Conservation (phyloP, 2,329 filamentous ascomycete genomes). For the Epichloe aotearoae region DNA sequence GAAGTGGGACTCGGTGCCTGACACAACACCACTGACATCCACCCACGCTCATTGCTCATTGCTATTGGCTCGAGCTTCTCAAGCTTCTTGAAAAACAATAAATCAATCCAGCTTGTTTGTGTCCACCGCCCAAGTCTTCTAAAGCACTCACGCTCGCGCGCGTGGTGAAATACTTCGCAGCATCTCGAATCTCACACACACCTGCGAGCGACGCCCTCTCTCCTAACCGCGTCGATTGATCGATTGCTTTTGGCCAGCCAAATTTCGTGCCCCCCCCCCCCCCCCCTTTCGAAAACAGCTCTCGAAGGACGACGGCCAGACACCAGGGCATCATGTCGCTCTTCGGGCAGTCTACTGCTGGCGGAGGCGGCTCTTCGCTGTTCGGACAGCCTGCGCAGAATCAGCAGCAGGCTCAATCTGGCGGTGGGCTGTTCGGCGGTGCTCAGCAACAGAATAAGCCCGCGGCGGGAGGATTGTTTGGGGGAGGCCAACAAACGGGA, state of each 20-base stretch:
- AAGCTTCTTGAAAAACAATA: slow-evolving; percentile 3
- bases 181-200: not conserved
- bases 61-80: slow-evolving; percentile 22
- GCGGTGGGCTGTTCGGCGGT: slow-evolving; percentile 6
- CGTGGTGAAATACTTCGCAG: not conserved
- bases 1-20: not conserved
- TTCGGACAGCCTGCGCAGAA: slow-evolving; percentile 17
- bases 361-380: slow-evolving; percentile 7
- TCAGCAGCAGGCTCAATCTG: slow-evolving; percentile 6
- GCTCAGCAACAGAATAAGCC: slow-evolving; percentile 4
- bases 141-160: not conserved
- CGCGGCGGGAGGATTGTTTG: slow-evolving; percentile 5
- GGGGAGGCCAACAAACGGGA: slow-evolving; percentile 3
- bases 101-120: not conserved
- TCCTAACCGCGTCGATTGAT: not conserved
- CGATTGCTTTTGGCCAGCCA: not conserved
- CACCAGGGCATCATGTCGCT: slow-evolving; percentile 18
- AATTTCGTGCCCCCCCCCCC: too few species aligned
- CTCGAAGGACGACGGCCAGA: not conserved
- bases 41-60: not conserved
- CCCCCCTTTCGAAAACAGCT: not conserved
- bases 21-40: not conserved
- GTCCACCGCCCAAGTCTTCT: too few species aligned
- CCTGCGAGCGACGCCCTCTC: not conserved
- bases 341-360: slow-evolving; percentile 18